Evolutionary conservation across 495 filamentous ascomycete genomes (phyloP).

Genomic region (Aspergillus carlsbadensis): DNA sequence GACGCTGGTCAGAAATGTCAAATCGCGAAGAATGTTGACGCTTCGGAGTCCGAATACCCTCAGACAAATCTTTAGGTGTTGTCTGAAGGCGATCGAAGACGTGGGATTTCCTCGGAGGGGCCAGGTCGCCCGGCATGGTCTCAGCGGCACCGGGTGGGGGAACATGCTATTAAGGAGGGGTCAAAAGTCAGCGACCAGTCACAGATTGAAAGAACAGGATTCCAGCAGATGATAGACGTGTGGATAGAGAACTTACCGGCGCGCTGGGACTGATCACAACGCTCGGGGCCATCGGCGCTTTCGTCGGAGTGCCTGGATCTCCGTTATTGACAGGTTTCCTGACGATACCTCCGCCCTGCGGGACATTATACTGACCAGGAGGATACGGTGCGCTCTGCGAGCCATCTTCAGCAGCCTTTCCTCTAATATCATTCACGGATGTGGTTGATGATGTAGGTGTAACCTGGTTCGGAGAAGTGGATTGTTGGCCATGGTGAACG

Average conservation of each 20-base stretch:
- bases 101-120: constrained; percentile 88
- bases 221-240: not conserved
- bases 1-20: constrained; percentile 87
- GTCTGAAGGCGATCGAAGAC: constrained; percentile 90
- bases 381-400: constrained; percentile 41
- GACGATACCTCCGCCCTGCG: constrained; percentile 30
- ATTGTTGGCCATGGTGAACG: constrained; percentile 53
- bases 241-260: constrained; percentile 63
- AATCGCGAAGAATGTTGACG: constrained; percentile 97
- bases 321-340: constrained; percentile 52
- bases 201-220: not conserved
- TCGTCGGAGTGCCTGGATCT: constrained; percentile 62
- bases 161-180: constrained; percentile 64
- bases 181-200: constrained; percentile 22
- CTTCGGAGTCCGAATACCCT: constrained; percentile 92
- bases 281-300: constrained; percentile 72
- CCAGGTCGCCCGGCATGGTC: constrained; percentile 97
- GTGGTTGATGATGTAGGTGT: constrained; percentile 86
- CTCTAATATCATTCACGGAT: constrained; percentile 79
- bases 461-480: constrained; percentile 59
- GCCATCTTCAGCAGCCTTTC: constrained; percentile 70
- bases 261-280: constrained; percentile 95
- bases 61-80: constrained; percentile 91
- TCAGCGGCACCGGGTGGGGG: constrained; percentile 92
- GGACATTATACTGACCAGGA: constrained; percentile 37